Evolutionary conservation across 306 rosid species (phyloP).

Genomic region (Vicia villosa): DNA sequence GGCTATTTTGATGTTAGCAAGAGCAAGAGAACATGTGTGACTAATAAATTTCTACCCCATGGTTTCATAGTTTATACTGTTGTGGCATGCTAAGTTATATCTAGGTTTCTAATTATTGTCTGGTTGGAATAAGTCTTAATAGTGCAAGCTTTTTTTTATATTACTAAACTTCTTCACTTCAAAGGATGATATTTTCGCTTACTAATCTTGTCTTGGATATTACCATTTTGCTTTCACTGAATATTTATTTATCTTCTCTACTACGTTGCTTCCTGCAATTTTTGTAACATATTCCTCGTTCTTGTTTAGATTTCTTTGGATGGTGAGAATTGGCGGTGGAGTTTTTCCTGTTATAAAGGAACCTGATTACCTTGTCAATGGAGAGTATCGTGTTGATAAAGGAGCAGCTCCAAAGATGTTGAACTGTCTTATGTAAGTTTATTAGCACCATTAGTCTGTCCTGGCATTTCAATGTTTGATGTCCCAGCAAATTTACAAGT

Average conservation of each 20-base stretch:
- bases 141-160: background rate
- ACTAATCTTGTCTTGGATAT: slow-evolving; percentile 1
- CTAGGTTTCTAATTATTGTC: slow-evolving; percentile 12
- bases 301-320: slow-evolving; percentile 84
- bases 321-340: slow-evolving; percentile 99
- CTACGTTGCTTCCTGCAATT: background rate
- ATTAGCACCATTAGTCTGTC: slow-evolving; percentile 6
- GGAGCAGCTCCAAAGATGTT: slow-evolving; percentile 99
- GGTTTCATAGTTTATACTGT: slow-evolving; percentile 11
- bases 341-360: slow-evolving; percentile 98
- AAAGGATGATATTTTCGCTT: slow-evolving; percentile 9
- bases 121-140: slow-evolving; percentile 9
- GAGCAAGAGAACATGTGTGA: slow-evolving; percentile 3
- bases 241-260: background rate
- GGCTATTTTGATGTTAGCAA: slow-evolving; percentile 19
- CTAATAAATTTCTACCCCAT: background rate
- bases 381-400: slow-evolving; percentile 98
- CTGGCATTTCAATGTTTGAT: slow-evolving; percentile 23
- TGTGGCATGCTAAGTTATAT: slow-evolving; percentile 18
- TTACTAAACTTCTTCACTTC: slow-evolving; percentile 1
- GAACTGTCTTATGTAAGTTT: slow-evolving; percentile 98
- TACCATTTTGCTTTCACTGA: background rate
- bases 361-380: slow-evolving; percentile 96
- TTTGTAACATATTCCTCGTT: slow-evolving; percentile 17
- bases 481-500: slow-evolving; percentile 23